Percentiles rank a stretch among this genome's conserved stretches.
Conservation (phyloP, 2,329 filamentous ascomycete species). For the Cladorrhinum sp. region DNA sequence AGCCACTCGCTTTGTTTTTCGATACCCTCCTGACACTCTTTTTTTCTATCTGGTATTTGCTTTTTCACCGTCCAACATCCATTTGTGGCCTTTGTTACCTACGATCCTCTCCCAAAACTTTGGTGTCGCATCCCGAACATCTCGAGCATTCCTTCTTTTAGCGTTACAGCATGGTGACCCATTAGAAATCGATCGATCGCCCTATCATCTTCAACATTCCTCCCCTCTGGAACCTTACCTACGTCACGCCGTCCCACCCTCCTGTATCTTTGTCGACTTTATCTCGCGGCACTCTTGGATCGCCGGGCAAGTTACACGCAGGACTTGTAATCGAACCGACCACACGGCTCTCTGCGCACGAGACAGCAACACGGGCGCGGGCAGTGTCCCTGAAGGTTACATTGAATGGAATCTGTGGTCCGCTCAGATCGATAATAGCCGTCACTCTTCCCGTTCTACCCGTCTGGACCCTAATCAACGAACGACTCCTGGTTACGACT, state of each 20-base stretch:
- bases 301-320: too few species aligned
- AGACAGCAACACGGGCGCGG: not conserved
- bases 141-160: not conserved
- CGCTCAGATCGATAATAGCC: conserved; percentile 2
- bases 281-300: not conserved
- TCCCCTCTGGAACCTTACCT: not conserved
- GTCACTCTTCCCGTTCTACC: not conserved
- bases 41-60: not conserved
- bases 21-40: conserved; percentile 19
- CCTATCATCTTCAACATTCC: not conserved
- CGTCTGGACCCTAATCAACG: conserved; percentile 4
- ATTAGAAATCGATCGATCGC: not conserved
- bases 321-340: not conserved
- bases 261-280: not conserved
- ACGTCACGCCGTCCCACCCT: not conserved
- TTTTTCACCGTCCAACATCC: not conserved
- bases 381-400: not conserved
- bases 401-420: conserved; percentile 2
- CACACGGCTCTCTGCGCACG: not conserved
- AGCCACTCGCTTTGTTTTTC: conserved; percentile 18
- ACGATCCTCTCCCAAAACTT: not conserved
- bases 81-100: not conserved
- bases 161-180: not conserved
- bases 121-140: not conserved
- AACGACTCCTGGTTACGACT: conserved; percentile 12